Conservation (phyloP, 2,329 filamentous ascomycete genomes). For the Hypoxylon sp. region DNA sequence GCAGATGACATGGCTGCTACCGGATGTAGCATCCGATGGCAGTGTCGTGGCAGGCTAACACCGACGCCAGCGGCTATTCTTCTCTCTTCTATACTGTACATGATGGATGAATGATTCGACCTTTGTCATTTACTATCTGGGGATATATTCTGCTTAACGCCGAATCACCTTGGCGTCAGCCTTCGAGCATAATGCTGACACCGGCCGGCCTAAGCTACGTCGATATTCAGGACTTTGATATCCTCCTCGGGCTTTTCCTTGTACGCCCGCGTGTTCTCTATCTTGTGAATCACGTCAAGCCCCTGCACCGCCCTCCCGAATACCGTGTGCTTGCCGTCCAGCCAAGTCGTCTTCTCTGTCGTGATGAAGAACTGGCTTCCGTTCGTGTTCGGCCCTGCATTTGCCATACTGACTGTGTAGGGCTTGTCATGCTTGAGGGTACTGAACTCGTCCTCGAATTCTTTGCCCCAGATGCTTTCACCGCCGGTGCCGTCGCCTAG, state of each 20-base stretch:
- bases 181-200: neutral
- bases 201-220: conserved; percentile 57
- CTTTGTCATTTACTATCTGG: neutral
- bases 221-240: conserved; percentile 95
- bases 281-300: conserved; percentile 92
- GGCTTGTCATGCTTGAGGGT: conserved; percentile 92
- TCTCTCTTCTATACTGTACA: neutral
- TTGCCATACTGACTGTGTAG: conserved; percentile 97
- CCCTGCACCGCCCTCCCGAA: conserved; percentile 92
- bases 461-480: conserved; percentile 90
- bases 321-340: conserved; percentile 95
- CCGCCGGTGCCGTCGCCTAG: conserved; percentile 89
- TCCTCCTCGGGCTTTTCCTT: conserved; percentile 96
- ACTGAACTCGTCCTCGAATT: conserved; percentile 94
- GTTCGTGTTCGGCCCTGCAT: conserved; percentile 94
- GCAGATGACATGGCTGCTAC: neutral
- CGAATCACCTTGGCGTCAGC: neutral
- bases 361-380: conserved; percentile 99
- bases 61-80: neutral
- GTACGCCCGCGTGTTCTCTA: conserved; percentile 87
- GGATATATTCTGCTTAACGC: neutral
- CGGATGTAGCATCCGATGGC: neutral
- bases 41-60: neutral
- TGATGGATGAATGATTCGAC: neutral
- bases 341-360: conserved; percentile 94